Evolutionary conservation across 768 basidiomycete genomes (phyloP).

Genomic region (Termitomyces sp.): DNA sequence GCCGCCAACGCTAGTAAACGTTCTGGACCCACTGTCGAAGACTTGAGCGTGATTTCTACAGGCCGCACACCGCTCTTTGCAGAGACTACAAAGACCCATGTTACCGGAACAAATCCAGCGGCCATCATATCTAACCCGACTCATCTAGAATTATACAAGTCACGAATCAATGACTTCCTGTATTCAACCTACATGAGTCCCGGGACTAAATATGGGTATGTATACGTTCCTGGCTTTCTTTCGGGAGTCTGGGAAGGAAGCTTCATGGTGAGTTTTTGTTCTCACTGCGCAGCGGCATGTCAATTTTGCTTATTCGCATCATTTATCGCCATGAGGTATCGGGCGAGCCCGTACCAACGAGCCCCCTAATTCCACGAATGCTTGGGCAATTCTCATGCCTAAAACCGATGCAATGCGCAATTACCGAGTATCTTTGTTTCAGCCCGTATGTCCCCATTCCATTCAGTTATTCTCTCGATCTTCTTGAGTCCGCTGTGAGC

Average conservation of each 20-base stretch:
- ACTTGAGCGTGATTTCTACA: slow-evolving; percentile 37
- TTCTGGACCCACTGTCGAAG: slow-evolving; percentile 50
- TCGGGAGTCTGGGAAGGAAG: slow-evolving; percentile 59
- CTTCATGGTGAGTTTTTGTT: slow-evolving; percentile 42
- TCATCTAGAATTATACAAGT: slow-evolving; percentile 27
- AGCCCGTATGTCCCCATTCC: slow-evolving; percentile 30
- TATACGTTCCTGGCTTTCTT: slow-evolving; percentile 40
- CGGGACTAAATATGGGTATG: slow-evolving; percentile 18
- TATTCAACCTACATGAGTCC: slow-evolving; percentile 15
- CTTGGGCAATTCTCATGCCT: slow-evolving; percentile 33
- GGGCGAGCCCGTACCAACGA: slow-evolving; percentile 8
- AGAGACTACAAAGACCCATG: slow-evolving; percentile 25
- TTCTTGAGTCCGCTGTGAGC: slow-evolving; percentile 13
- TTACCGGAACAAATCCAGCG: slow-evolving; percentile 2
- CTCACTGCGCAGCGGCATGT: neutral
- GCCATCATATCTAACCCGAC: slow-evolving; percentile 11
- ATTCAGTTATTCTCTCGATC: slow-evolving; percentile 13
- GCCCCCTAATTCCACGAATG: slow-evolving; percentile 8
- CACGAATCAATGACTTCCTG: slow-evolving; percentile 16
- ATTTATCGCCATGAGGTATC: slow-evolving; percentile 11
- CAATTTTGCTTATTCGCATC: slow-evolving; percentile 4
- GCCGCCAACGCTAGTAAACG: slow-evolving; percentile 38
- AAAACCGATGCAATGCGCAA: slow-evolving; percentile 44
- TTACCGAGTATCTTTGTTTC: slow-evolving; percentile 41
- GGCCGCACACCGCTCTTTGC: slow-evolving; percentile 47